Conservation (phyloP, 2,329 filamentous ascomycete species). For the Mycosphaerella sp. region DNA sequence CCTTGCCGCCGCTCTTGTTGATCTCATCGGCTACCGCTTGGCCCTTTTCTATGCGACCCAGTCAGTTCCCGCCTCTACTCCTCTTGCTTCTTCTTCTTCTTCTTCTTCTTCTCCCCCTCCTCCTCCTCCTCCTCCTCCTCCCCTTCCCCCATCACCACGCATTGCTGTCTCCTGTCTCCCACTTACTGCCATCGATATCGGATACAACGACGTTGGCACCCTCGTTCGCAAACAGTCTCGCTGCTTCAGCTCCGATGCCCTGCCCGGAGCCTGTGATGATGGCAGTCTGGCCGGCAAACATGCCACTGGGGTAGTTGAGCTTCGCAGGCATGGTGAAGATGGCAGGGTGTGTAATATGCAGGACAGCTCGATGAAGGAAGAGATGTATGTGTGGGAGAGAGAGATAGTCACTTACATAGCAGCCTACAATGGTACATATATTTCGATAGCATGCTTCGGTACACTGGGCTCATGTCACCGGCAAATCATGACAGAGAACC, state of each 20-base stretch:
- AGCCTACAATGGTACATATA: not conserved
- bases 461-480: not conserved
- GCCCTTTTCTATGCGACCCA: slow-evolving; percentile 1
- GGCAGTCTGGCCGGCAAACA: slow-evolving; percentile 72
- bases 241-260: slow-evolving; percentile 81
- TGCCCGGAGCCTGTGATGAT: slow-evolving; percentile 59
- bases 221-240: slow-evolving; percentile 73
- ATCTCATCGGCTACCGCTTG: slow-evolving; percentile 62
- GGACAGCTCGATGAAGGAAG: too few relatives aligned
- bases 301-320: slow-evolving; percentile 73
- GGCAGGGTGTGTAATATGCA: not conserved
- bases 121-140: too few relatives aligned
- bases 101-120: too few relatives aligned
- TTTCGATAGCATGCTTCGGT: slow-evolving; percentile 1
- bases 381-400: not conserved
- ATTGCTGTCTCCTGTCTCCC: not conserved
- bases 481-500: slow-evolving; percentile 2
- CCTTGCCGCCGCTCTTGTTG: slow-evolving; percentile 59
- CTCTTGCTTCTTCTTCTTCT: too few relatives aligned
- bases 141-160: too few relatives aligned
- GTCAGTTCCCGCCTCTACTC: not conserved
- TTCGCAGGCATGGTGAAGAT: slow-evolving; percentile 46
- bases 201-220: slow-evolving; percentile 78
- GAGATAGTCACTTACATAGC: not conserved
- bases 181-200: slow-evolving; percentile 68